Evolutionary conservation across 768 basidiomycete genomes (phyloP).

Genomic region (Auriscalpium orientale): DNA sequence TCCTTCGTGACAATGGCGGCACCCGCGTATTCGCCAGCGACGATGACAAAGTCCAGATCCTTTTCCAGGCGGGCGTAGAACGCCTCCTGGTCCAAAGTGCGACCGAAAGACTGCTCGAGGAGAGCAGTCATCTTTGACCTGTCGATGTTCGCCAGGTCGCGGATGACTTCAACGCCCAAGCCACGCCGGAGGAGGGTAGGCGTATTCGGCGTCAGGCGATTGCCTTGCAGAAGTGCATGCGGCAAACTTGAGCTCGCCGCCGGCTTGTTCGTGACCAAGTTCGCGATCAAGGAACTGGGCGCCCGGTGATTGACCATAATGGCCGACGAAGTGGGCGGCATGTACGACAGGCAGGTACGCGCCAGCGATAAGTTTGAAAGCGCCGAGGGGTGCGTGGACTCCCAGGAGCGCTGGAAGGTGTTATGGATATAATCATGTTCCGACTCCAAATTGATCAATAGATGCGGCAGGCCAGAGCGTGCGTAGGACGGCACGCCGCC

Average conservation of each 20-base stretch:
- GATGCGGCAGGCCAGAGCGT: conserved; percentile 87
- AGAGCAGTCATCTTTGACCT: conserved; percentile 65
- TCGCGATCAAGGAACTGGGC: conserved; percentile 89
- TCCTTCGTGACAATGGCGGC: conserved; percentile 86
- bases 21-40: conserved; percentile 93
- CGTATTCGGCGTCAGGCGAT: conserved; percentile 80
- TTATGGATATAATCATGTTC: conserved; percentile 80
- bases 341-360: conserved; percentile 78
- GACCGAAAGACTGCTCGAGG: conserved; percentile 81
- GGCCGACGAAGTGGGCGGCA: conserved; percentile 91
- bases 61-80: conserved; percentile 77
- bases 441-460: conserved; percentile 87
- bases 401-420: conserved; percentile 79
- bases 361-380: conserved; percentile 82
- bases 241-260: conserved; percentile 93
- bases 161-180: conserved; percentile 76
- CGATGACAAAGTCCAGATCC: conserved; percentile 82
- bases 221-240: conserved; percentile 84
- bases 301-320: conserved; percentile 97
- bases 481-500: conserved; percentile 98
- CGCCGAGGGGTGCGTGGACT: conserved; percentile 70
- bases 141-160: conserved; percentile 65
- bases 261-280: conserved; percentile 97
- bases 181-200: conserved; percentile 91
- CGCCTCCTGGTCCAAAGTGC: conserved; percentile 56